phyloP scores from a whole-genome alignment of 2,329 filamentous ascomycete species.

The Aspergillus versicolor region DNA sequence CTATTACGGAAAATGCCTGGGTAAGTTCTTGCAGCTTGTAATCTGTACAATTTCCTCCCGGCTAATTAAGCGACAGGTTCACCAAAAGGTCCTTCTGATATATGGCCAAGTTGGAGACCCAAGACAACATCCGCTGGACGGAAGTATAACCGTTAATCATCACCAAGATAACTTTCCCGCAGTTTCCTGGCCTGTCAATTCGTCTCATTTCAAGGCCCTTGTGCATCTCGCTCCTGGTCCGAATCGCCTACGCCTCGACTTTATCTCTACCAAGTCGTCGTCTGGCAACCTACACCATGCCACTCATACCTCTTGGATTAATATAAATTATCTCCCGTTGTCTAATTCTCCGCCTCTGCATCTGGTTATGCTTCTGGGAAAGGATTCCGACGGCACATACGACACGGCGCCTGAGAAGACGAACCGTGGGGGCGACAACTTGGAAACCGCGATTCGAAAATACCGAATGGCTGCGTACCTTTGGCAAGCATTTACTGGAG shows the following conservation, averaged over 20 bases:
- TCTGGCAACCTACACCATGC: conserved; percentile 60
- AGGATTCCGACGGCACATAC: conserved; percentile 82
- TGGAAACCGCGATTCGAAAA: conserved; percentile 81
- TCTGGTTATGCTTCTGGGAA: conserved; percentile 80
- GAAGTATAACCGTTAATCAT: conserved; percentile 74
- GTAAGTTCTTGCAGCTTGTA: conserved; percentile 54
- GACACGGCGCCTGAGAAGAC: conserved; percentile 75
- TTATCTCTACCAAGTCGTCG: conserved; percentile 76
- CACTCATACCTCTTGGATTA: conserved; percentile 76
- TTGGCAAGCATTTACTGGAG: conserved; percentile 95
- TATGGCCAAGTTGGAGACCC: conserved; percentile 78
- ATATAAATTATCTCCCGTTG: conserved; percentile 81
- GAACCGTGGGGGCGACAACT: conserved; percentile 75
- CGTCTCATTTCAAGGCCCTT: conserved; percentile 88
- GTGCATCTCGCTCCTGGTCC: conserved; percentile 88
- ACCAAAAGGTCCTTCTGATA: conserved; percentile 84
- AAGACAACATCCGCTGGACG: conserved; percentile 68
- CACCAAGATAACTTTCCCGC: conserved; percentile 83
- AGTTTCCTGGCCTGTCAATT: conserved; percentile 80
- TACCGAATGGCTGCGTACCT: conserved; percentile 94
- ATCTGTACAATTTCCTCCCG: background rate
- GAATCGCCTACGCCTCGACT: conserved; percentile 86
- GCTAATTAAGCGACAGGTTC: conserved; percentile 58
- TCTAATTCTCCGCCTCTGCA: conserved; percentile 80
- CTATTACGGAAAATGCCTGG: conserved; percentile 79